phyloP scores from a whole-genome alignment of 495 filamentous ascomycete species.

The Jackrogersella multiformis region DNA sequence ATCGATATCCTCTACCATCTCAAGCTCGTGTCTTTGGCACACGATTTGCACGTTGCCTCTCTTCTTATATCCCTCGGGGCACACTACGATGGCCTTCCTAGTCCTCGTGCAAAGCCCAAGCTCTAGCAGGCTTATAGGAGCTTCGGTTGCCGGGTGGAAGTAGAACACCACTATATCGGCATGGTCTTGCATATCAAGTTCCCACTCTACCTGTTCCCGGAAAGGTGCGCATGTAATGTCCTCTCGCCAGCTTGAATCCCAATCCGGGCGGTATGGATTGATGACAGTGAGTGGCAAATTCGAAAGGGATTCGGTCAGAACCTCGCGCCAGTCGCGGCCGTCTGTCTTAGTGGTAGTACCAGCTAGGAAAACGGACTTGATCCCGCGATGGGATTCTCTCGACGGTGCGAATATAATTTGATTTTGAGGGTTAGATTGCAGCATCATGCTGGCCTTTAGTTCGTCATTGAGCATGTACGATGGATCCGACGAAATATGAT shows the following conservation, averaged over 20 bases:
- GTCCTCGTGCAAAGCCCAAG: constrained; percentile 59
- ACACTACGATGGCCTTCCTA: constrained; percentile 61
- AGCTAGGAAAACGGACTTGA: constrained; percentile 54
- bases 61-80: constrained; percentile 62
- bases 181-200: constrained; percentile 62
- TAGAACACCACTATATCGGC: constrained; percentile 65
- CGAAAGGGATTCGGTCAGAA: constrained; percentile 46
- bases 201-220: constrained; percentile 66
- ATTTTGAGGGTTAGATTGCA: constrained; percentile 24
- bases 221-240: constrained; percentile 56
- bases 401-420: constrained; percentile 49
- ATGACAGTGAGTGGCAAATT: constrained; percentile 63
- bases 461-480: no score
- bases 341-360: constrained; percentile 48
- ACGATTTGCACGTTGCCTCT: constrained; percentile 66
- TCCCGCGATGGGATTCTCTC: constrained; percentile 37
- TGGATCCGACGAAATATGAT: constrained; percentile 4
- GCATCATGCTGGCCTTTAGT: constrained; percentile 12
- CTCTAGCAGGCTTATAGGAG: constrained; percentile 62
- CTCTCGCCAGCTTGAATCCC: constrained; percentile 62
- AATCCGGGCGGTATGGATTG: constrained; percentile 65
- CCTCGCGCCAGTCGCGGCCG: constrained; percentile 54
- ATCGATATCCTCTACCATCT: constrained; percentile 47
- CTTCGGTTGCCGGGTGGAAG: constrained; percentile 57
- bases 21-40: constrained; percentile 55